Evolutionary conservation across 2,329 filamentous ascomycete genomes (phyloP).

Genomic region (Fusarium luffae): DNA sequence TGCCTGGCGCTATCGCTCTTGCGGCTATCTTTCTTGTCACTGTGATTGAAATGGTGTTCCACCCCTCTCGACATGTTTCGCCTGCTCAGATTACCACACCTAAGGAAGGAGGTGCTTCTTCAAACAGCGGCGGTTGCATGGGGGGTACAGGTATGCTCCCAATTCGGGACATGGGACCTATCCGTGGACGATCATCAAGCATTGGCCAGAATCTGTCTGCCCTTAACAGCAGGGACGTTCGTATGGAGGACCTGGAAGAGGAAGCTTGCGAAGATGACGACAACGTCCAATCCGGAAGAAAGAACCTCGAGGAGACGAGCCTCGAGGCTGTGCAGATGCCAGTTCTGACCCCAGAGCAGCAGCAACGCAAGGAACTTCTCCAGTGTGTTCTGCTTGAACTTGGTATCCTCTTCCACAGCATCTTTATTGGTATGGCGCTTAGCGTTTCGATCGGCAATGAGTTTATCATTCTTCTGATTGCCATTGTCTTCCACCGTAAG

Average conservation of each 20-base stretch:
- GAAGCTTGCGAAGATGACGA: conserved; percentile 31
- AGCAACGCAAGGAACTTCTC: conserved; percentile 72
- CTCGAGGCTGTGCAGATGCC: conserved; percentile 41
- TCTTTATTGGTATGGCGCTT: conserved; percentile 87
- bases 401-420: conserved; percentile 71
- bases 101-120: not conserved
- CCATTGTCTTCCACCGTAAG: conserved; percentile 78
- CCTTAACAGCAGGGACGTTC: conserved; percentile 42
- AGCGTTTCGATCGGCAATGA: conserved; percentile 80
- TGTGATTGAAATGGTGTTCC: conserved; percentile 78
- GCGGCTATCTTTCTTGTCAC: conserved; percentile 81
- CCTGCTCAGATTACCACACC: conserved; percentile 26
- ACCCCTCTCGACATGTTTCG: conserved; percentile 53
- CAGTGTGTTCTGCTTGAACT: conserved; percentile 83
- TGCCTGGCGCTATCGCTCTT: conserved; percentile 85
- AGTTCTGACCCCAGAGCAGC: conserved; percentile 61
- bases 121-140: conserved; percentile 41
- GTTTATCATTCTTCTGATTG: conserved; percentile 82
- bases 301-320: conserved; percentile 40
- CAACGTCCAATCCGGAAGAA: conserved; percentile 25
- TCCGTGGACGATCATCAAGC: conserved; percentile 50
- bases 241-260: conserved; percentile 26
- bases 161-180: conserved; percentile 49
- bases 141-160: conserved; percentile 45
- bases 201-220: conserved; percentile 50